Evolutionary conservation across 805 yeast genomes (phyloP).

Genomic region (Wickerhamomyces chaumierensis): DNA sequence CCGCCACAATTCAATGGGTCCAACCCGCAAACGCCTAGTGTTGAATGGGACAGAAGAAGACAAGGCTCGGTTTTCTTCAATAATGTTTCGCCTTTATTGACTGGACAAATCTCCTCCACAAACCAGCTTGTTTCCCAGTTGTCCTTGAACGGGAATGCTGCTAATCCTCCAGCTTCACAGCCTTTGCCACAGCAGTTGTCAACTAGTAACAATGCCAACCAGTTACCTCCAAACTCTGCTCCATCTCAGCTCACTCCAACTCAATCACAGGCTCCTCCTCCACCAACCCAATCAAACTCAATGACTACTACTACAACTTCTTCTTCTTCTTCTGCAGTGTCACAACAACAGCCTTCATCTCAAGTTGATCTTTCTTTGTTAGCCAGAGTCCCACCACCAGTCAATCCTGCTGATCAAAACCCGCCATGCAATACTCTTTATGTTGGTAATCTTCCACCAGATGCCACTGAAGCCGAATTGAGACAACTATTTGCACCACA

Average conservation of each 20-base stretch:
- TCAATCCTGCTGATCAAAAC: conserved; percentile 97
- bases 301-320: no score
- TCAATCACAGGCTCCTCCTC: conserved; percentile 3
- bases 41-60: conserved; percentile 41
- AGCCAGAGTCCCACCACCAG: conserved; percentile 82
- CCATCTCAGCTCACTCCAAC: conserved; percentile 3
- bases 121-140: conserved; percentile 14
- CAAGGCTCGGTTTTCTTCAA: conserved; percentile 43
- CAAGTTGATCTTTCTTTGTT: conserved; percentile 57
- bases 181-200: conserved; percentile 5
- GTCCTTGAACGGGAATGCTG: conserved; percentile 8
- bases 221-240: conserved; percentile 2
- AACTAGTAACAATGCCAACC: conserved; percentile 1
- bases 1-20: conserved; percentile 12
- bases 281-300: conserved; percentile 1
- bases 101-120: conserved; percentile 12
- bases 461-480: conserved; percentile 88
- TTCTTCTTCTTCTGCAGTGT: no score
- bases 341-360: conserved; percentile 16
- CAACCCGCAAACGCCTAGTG: conserved; percentile 30
- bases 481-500: conserved; percentile 80
- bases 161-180: conserved; percentile 5
- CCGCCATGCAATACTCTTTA: conserved; percentile 97
- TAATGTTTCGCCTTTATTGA: conserved; percentile 14
- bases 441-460: conserved; percentile 95